phyloP scores from a whole-genome alignment of 2,329 filamentous ascomycete genomes.

The Xylariaceae sp. region DNA sequence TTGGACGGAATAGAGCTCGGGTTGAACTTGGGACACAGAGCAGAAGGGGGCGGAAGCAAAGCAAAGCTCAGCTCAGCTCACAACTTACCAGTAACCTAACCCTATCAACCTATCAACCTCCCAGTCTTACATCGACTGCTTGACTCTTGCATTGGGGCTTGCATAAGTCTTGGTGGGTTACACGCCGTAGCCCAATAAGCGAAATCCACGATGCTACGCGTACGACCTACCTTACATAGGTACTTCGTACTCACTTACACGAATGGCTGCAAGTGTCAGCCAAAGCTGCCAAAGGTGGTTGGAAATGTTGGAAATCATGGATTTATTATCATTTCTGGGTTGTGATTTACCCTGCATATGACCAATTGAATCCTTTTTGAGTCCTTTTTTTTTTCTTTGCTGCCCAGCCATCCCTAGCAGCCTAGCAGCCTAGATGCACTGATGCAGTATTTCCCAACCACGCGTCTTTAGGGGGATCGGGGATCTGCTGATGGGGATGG shows the following conservation, averaged over 20 bases:
- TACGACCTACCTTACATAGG: slow-evolving; percentile 11
- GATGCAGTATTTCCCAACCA: neutral
- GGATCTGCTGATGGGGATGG: slow-evolving; percentile 10
- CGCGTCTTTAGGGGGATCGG: neutral
- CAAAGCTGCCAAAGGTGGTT: slow-evolving; percentile 24
- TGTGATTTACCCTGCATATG: slow-evolving; percentile 20
- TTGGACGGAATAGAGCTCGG: too few species aligned
- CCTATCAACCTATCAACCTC: too few species aligned
- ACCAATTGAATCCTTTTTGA: slow-evolving; percentile 14
- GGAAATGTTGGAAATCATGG: slow-evolving; percentile 1
- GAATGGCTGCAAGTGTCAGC: slow-evolving; percentile 12
- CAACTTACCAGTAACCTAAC: too few species aligned
- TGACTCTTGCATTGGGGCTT: slow-evolving; percentile 22
- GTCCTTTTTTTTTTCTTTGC: slow-evolving; percentile 18
- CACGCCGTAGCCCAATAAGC: slow-evolving; percentile 32
- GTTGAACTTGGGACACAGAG: neutral
- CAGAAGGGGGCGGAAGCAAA: slow-evolving; percentile 15
- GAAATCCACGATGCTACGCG: slow-evolving; percentile 33
- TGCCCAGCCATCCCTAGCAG: slow-evolving; percentile 19
- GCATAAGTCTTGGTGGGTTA: slow-evolving; percentile 30
- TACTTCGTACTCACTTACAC: too few species aligned
- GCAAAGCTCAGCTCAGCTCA: slow-evolving; percentile 31
- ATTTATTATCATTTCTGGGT: slow-evolving; percentile 13
- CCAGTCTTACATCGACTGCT: neutral
- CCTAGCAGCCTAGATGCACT: neutral